These are phyloP conservation scores for Basipetospora chlamydospora DNA, from an alignment of 2,329 filamentous ascomycete genomes.

Conservation along the genomic window DNA sequence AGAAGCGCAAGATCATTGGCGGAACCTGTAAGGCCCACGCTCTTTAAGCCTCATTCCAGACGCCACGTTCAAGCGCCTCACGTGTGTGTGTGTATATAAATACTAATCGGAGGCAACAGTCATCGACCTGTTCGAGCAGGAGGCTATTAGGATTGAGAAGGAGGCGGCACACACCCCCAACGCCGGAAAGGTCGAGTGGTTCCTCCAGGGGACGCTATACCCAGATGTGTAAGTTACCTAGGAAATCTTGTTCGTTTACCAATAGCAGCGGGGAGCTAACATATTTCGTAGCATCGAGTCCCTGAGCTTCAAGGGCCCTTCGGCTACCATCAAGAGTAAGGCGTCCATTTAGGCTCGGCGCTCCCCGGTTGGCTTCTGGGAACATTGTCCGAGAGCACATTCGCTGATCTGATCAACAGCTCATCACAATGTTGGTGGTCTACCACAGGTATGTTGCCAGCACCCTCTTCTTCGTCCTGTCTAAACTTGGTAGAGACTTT, in stretches of 20 bases:
- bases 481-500: no score
- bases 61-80: background rate
- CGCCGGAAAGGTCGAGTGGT: slow-evolving; percentile 69
- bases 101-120: no score
- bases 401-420: slow-evolving; percentile 13
- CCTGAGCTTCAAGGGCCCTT: slow-evolving; percentile 31
- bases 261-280: slow-evolving; percentile 14
- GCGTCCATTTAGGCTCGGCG: background rate
- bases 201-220: slow-evolving; percentile 66
- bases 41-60: no score
- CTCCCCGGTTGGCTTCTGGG: background rate
- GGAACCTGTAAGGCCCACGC: slow-evolving; percentile 39
- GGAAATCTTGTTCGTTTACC: background rate
- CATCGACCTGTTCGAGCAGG: slow-evolving; percentile 60
- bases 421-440: slow-evolving; percentile 58
- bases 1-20: slow-evolving; percentile 85
- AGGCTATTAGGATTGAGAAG: slow-evolving; percentile 34
- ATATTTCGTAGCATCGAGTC: no score
- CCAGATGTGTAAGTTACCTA: slow-evolving; percentile 19
- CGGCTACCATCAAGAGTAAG: slow-evolving; percentile 32
- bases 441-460: slow-evolving; percentile 27
- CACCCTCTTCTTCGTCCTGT: background rate
- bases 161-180: slow-evolving; percentile 50
- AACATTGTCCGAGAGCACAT: no score
- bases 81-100: background rate